Base-by-base conservation (phyloP, 129 eudicot genomes). In the Dittrichia graveolens region DNA sequence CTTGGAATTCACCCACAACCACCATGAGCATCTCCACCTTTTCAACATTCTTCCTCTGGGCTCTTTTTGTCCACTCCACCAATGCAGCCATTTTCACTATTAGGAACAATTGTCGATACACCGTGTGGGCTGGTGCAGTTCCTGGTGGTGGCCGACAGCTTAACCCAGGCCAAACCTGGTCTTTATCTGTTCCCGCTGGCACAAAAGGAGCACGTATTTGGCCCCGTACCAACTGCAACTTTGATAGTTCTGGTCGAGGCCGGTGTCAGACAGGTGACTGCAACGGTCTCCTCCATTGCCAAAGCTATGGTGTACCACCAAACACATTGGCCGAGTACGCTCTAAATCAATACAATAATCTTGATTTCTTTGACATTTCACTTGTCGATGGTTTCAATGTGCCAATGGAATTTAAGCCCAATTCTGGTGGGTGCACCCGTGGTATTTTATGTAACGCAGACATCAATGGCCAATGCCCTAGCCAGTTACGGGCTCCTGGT, bases 81-180 rank as follows among this genome's bases (percentile, higher is more conserved):
- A 34, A 68, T 37, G 73, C 73, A 7, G 79, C 81, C 42, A 49
- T 7, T 15, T 70, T 85, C 6, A 7, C 31, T 12, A 56, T 88
- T 38, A 65, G 56, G 50, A 88, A 88, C 80, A 80, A 85, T 54
- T 88, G 91, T 41, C 80, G 75, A 2, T 88, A 12, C 85, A 75
- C 83, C 0, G 85, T 88, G 6, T 85, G 95, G 95, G 90, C 90
- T 2, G 95, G 81, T 4, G 90, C 91, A 7, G 59, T 43, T 0
- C 87, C 90, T 0, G 84, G 82, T 10, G 86, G 88, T 0, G 88
- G 90, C 66, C 24, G 62, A 7, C 84, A 31, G 3, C 78, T 88
- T 11, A 62, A 78, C 54, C 5, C 34, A 0, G 85, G 87, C 57
- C 61, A 77, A 52, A 24, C 66, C 0, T 85, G 85, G 90, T 16